A percentile compares a stretch with the other conserved stretches of the same genome.
Conservation (phyloP, 208 protist species). For the Leishmania lainsoni region DNA sequence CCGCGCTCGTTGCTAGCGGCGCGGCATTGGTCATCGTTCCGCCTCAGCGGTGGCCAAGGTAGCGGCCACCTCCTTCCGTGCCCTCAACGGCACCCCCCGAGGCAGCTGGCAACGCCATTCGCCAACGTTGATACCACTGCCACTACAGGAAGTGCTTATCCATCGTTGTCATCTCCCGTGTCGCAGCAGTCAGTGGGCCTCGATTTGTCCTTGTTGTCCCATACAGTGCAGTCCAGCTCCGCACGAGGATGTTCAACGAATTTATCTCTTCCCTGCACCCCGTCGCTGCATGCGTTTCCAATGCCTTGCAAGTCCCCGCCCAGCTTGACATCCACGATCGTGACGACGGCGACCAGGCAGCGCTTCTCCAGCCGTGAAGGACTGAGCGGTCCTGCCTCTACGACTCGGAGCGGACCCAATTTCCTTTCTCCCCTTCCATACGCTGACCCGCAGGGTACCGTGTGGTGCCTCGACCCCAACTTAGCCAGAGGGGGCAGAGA, state of each 20-base stretch:
- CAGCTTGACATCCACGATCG: not conserved
- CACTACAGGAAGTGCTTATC: not conserved
- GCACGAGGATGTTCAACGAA: not conserved
- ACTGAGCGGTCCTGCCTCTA: not conserved
- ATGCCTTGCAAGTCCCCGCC: not conserved
- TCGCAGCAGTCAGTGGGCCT: not conserved
- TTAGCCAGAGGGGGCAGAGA: not conserved
- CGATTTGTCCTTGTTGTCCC: not conserved
- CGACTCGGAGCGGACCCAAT: not conserved
- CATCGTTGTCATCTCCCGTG: not conserved
- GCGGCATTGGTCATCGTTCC: not conserved
- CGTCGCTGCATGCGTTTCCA: not conserved
- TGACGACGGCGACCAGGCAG: not conserved
- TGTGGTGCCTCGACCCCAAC: not conserved
- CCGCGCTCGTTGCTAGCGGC: not conserved
- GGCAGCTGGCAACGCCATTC: not conserved
- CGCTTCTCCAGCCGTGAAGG: not conserved
- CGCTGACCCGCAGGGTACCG: not conserved
- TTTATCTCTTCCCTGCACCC: not conserved
- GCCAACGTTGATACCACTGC: not conserved
- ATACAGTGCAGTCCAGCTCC: not conserved
- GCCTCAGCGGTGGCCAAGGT: not conserved
- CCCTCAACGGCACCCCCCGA: not conserved
- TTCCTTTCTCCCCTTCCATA: not conserved
- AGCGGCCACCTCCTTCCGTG: not conserved